Conservation (phyloP, 106 monocot genomes). For the Chionographis japonica region DNA sequence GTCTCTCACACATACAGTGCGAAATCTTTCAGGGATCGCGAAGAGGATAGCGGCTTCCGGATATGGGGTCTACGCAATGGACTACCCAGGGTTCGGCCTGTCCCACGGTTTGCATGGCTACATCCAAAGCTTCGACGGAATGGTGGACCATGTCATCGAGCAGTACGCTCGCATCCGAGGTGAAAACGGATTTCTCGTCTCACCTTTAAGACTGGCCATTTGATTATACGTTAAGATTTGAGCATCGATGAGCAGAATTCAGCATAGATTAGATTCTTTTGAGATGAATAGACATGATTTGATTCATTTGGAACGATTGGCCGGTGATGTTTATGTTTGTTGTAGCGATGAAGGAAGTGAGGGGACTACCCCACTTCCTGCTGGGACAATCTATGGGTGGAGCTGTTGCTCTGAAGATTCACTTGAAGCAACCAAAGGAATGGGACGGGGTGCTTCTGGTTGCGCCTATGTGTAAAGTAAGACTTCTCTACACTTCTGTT, state of each 20-base stretch:
- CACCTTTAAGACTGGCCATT: too few species aligned
- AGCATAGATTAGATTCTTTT: too few species aligned
- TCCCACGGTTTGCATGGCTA: slow-evolving; percentile 89
- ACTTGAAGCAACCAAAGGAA: slow-evolving; percentile 65
- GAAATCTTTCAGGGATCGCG: slow-evolving; percentile 60
- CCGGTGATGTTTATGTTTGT: too few species aligned
- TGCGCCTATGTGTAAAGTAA: slow-evolving; percentile 98
- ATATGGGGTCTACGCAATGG: slow-evolving; percentile 90
- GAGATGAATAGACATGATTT: too few species aligned
- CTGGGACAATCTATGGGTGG: slow-evolving; percentile 98
- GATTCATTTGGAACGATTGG: too few species aligned
- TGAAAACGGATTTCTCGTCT: background rate
- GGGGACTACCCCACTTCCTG: slow-evolving; percentile 59
- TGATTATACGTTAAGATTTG: too few species aligned
- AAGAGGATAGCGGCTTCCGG: slow-evolving; percentile 82
- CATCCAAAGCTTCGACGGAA: slow-evolving; percentile 80
- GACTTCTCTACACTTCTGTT: background rate
- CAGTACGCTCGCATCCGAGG: slow-evolving; percentile 74
- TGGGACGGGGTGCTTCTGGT: slow-evolving; percentile 94
- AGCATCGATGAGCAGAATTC: too few species aligned
- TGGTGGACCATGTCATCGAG: slow-evolving; percentile 90
- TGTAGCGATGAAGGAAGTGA: slow-evolving; percentile 53
- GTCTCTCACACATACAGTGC: background rate
- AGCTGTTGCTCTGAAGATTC: slow-evolving; percentile 87
- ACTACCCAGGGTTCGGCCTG: slow-evolving; percentile 90